Conservation (phyloP, 495 filamentous ascomycete genomes). For the Aspergillus nanangensis region DNA sequence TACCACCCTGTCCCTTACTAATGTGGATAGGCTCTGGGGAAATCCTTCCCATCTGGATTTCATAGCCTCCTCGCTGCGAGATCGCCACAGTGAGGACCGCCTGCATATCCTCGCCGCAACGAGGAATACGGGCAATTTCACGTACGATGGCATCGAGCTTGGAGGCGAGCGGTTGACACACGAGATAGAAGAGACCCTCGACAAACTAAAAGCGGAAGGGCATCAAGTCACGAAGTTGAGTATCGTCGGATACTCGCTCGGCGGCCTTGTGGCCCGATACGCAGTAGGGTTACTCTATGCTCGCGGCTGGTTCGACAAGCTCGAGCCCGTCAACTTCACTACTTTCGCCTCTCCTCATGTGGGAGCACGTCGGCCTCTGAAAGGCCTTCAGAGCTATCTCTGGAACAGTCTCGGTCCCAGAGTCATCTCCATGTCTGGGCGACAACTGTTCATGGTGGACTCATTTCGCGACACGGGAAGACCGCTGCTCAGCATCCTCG, state of each 20-base stretch:
- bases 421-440: slow-evolving; percentile 72
- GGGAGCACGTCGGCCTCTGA: slow-evolving; percentile 71
- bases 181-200: slow-evolving; percentile 82
- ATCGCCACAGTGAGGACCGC: slow-evolving; percentile 55
- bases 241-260: slow-evolving; percentile 84
- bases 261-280: slow-evolving; percentile 84
- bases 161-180: slow-evolving; percentile 83
- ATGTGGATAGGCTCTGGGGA: slow-evolving; percentile 70
- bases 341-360: slow-evolving; percentile 91
- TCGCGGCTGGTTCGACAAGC: slow-evolving; percentile 69
- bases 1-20: background rate
- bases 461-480: slow-evolving; percentile 74
- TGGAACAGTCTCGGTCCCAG: slow-evolving; percentile 80
- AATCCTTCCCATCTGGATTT: slow-evolving; percentile 79
- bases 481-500: slow-evolving; percentile 74
- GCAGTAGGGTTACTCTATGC: slow-evolving; percentile 79
- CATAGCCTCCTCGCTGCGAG: slow-evolving; percentile 62
- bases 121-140: slow-evolving; percentile 76
- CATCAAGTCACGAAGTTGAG: slow-evolving; percentile 75
- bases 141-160: slow-evolving; percentile 91
- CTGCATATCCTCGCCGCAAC: slow-evolving; percentile 74
- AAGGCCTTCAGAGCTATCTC: slow-evolving; percentile 59
- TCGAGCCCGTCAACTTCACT: slow-evolving; percentile 87
- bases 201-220: slow-evolving; percentile 58
- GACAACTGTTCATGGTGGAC: slow-evolving; percentile 86